Conservation (phyloP, 345 rosid species). For the Populus nigra region DNA sequence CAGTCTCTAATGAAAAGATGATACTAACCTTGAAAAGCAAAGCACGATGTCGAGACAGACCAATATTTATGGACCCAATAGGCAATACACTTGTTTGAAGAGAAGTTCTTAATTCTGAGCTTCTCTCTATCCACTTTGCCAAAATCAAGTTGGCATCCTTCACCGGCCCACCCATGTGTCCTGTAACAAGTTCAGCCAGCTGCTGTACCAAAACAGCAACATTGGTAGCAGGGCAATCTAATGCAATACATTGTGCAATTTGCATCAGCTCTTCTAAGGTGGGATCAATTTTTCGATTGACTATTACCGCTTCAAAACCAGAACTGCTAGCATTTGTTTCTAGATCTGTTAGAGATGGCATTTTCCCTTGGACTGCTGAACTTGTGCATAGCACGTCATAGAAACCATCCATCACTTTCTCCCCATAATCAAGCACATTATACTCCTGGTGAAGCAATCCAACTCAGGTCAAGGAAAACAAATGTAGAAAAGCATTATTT, state of each 20-base stretch:
- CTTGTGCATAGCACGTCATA: conserved; percentile 76
- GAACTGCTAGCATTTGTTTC: conserved; percentile 67
- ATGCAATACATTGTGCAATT: conserved; percentile 68
- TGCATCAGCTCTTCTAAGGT: conserved; percentile 78
- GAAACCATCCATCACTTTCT: conserved; percentile 91
- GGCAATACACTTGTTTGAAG: conserved; percentile 78
- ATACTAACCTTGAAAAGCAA: conserved; percentile 89
- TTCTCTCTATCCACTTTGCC: conserved; percentile 86
- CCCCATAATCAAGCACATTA: conserved; percentile 89
- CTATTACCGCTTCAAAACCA: conserved; percentile 79
- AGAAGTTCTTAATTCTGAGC: conserved; percentile 72
- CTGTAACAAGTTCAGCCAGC: conserved; percentile 93
- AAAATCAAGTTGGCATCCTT: conserved; percentile 81
- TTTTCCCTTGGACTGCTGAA: conserved; percentile 54
- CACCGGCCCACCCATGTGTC: conserved; percentile 94
- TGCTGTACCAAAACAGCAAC: conserved; percentile 65
- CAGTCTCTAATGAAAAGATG: conserved; percentile 14
- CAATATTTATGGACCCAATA: conserved; percentile 81
- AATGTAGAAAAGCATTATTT: conserved; percentile 2
- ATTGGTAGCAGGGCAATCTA: conserved; percentile 68
- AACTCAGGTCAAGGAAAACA: conserved; percentile 15
- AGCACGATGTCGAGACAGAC: conserved; percentile 94
- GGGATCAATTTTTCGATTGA: conserved; percentile 68
- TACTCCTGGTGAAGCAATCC: conserved; percentile 59
- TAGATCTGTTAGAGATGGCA: conserved; percentile 85